Evolutionary conservation across 768 basidiomycete species (phyloP).

Genomic region (Naganishia onofrii): DNA sequence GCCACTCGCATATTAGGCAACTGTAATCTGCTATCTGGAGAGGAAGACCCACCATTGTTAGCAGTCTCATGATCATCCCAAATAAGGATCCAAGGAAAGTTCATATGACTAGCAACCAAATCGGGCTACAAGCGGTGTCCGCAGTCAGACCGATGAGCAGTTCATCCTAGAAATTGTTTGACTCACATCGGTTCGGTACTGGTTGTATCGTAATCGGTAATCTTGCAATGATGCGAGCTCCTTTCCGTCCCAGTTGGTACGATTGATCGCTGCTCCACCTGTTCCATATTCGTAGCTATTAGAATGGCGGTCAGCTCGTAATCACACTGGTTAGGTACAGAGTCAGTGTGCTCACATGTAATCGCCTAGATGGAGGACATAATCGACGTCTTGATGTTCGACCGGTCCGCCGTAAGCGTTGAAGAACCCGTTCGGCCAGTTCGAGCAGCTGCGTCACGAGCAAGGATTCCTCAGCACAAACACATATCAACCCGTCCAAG

Average conservation of each 20-base stretch:
- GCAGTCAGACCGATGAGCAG: background rate
- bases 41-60: slow-evolving; percentile 53
- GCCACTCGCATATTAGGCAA: too few relatives aligned
- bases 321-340: too few relatives aligned
- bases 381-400: slow-evolving; percentile 60
- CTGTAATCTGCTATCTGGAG: background rate
- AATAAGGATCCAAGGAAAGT: slow-evolving; percentile 61
- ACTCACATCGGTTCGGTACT: slow-evolving; percentile 59
- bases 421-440: slow-evolving; percentile 57
- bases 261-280: slow-evolving; percentile 57
- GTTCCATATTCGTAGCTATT: slow-evolving; percentile 43
- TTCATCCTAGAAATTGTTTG: background rate
- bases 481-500: slow-evolving; percentile 59
- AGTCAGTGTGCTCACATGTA: slow-evolving; percentile 39
- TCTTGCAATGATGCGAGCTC: slow-evolving; percentile 63
- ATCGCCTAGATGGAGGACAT: slow-evolving; percentile 61
- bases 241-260: slow-evolving; percentile 56
- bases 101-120: slow-evolving; percentile 57
- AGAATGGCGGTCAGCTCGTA: background rate
- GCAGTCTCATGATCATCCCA: slow-evolving; percentile 55
- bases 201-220: slow-evolving; percentile 47
- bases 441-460: slow-evolving; percentile 4
- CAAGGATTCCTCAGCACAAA: background rate
- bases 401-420: slow-evolving; percentile 63
- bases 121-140: slow-evolving; percentile 39